Percentiles rank a stretch among this genome's conserved stretches.
phyloP scores from a whole-genome alignment of 257 asterid genomes.

The Fraxinus pennsylvanica region DNA sequence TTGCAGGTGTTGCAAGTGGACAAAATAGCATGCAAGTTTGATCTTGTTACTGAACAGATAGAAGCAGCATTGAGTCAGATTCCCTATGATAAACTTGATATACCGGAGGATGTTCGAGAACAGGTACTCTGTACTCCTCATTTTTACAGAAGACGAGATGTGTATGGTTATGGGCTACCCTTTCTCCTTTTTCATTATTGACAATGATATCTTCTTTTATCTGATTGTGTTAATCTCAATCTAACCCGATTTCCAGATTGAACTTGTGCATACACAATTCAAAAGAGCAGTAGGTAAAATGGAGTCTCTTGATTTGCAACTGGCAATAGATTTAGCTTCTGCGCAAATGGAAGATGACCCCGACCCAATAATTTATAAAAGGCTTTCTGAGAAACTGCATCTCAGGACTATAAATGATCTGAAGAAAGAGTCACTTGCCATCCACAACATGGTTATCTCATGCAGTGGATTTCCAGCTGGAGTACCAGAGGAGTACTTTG shows the following conservation, averaged over 20 bases:
- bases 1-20: constrained; percentile 81
- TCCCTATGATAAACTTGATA: constrained; percentile 66
- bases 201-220: constrained; percentile 23
- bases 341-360: constrained; percentile 78
- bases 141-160: not conserved
- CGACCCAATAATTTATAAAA: constrained; percentile 57
- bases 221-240: no score
- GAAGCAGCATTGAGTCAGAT: constrained; percentile 73
- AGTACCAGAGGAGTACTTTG: constrained; percentile 72
- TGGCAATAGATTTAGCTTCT: constrained; percentile 72
- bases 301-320: constrained; percentile 81
- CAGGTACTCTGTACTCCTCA: constrained; percentile 66
- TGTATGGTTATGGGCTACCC: not conserved
- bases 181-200: constrained; percentile 14
- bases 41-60: constrained; percentile 57
- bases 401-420: constrained; percentile 67
- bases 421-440: constrained; percentile 72
- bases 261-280: constrained; percentile 86
- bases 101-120: constrained; percentile 89
- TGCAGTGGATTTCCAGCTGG: constrained; percentile 80
- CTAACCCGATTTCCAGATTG: constrained; percentile 47
- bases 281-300: constrained; percentile 70
- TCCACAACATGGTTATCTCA: constrained; percentile 83
- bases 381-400: constrained; percentile 87
- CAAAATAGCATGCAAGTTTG: constrained; percentile 62